Conservation (phyloP, 768 basidiomycete species). For the Sarcomyxa edulis region DNA sequence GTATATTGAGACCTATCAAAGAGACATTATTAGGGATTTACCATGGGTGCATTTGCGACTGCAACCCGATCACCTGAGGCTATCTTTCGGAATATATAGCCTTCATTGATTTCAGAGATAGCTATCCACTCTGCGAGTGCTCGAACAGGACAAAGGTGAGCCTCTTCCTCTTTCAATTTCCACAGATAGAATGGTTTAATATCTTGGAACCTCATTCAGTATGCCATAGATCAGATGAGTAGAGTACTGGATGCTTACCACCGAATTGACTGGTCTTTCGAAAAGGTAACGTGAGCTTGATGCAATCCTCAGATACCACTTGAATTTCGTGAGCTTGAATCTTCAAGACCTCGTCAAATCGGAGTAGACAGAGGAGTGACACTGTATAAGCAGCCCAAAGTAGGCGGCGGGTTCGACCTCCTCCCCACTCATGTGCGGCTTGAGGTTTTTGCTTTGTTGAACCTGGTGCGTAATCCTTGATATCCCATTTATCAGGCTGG, state of each 20-base stretch:
- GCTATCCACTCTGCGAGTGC: constrained; percentile 23
- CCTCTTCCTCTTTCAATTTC: constrained; percentile 14
- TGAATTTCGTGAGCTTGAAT: constrained; percentile 22
- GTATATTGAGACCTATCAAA: not conserved
- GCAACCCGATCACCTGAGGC: constrained; percentile 20
- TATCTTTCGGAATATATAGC: constrained; percentile 28
- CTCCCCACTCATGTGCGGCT: constrained; percentile 25
- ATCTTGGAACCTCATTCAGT: constrained; percentile 11
- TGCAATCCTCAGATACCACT: constrained; percentile 1
- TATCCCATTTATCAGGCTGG: constrained; percentile 11
- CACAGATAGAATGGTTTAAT: constrained; percentile 25
- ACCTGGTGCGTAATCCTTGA: constrained; percentile 7
- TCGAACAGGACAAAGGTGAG: constrained; percentile 28
- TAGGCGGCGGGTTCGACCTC: constrained; percentile 18
- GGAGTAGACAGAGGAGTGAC: constrained; percentile 27
- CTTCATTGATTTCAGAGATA: constrained; percentile 13
- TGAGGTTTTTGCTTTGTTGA: not conserved
- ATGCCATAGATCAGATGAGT: not conserved
- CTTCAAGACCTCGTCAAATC: constrained; percentile 28
- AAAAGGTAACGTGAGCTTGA: constrained; percentile 19
- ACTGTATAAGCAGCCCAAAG: constrained; percentile 25
- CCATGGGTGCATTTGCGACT: constrained; percentile 17
- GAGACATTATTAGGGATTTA: constrained; percentile 10
- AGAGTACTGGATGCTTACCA: constrained; percentile 12
- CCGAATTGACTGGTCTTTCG: constrained; percentile 24